Evolutionary conservation across 1,284 basidiomycete genomes (phyloP).

Genomic region (Cutaneotrichosporon cutaneum): DNA sequence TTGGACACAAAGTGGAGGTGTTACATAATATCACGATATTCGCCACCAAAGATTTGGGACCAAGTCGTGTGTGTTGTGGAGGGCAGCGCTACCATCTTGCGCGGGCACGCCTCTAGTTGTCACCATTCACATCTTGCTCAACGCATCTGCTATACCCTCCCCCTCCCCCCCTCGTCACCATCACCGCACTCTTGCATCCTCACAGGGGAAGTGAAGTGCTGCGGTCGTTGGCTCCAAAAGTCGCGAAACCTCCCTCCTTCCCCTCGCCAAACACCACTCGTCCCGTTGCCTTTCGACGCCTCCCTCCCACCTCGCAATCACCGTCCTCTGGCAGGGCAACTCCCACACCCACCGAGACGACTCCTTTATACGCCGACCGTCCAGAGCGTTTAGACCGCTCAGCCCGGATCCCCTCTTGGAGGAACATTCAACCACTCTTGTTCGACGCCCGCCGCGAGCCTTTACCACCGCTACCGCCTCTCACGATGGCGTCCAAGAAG

Average conservation of each 20-base stretch:
- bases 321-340: too few species aligned
- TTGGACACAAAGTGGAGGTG: not conserved
- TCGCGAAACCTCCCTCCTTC: not conserved
- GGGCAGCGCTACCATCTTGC: too few species aligned
- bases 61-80: not conserved
- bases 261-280: not conserved
- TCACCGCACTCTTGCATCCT: not conserved
- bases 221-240: not conserved
- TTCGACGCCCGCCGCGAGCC: not conserved
- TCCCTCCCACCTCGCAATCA: not conserved
- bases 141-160: not conserved
- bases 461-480: not conserved
- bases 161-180: not conserved
- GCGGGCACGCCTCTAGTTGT: not conserved
- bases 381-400: not conserved
- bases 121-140: not conserved
- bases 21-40: conserved; percentile 1
- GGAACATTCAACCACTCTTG: not conserved
- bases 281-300: not conserved
- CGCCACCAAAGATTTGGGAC: not conserved
- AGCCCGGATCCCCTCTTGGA: not conserved
- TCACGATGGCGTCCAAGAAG: not conserved
- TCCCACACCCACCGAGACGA: too few species aligned
- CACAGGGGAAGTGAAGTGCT: conserved; percentile 1
- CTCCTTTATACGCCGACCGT: not conserved